phyloP scores from a whole-genome alignment of 2,329 filamentous ascomycete genomes.

The Microcyclospora tardicrescens region DNA sequence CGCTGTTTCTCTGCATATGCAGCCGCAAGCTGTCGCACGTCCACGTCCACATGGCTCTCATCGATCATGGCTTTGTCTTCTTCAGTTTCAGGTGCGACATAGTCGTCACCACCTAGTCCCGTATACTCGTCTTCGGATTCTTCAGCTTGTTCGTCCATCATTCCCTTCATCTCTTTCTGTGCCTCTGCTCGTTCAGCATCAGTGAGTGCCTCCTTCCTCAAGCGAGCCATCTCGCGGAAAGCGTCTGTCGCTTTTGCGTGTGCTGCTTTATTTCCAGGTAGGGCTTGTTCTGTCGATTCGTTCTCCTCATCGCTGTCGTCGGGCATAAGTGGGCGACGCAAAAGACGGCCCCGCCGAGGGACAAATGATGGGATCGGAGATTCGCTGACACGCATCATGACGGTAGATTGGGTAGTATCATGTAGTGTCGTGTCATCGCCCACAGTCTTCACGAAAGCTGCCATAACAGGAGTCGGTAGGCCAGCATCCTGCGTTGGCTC shows the following conservation, averaged over 20 bases:
- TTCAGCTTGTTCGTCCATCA: conserved; percentile 86
- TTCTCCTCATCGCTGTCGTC: conserved; percentile 30
- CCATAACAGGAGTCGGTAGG: conserved; percentile 10
- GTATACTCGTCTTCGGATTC: conserved; percentile 98
- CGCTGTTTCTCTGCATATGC: conserved; percentile 76
- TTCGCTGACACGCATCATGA: conserved; percentile 20
- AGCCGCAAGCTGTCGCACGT: conserved; percentile 71
- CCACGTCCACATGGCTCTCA: conserved; percentile 58
- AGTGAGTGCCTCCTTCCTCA: conserved; percentile 38
- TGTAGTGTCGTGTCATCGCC: conserved; percentile 10
- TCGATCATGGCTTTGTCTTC: conserved; percentile 84
- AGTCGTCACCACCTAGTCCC: conserved; percentile 81
- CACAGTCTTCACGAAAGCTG: conserved; percentile 6
- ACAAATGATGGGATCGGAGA: conserved; percentile 12
- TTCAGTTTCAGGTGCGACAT: conserved; percentile 59
- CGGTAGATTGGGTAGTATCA: conserved; percentile 19
- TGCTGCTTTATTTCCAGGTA: conserved; percentile 19
- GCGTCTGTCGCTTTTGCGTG: conserved; percentile 36
- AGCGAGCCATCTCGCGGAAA: conserved; percentile 58
- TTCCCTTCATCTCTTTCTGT: conserved; percentile 70
- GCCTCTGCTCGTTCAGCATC: conserved; percentile 35
- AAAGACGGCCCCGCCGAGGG: conserved; percentile 41
- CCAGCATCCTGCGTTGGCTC: conserved; percentile 22
- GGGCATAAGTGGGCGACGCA: conserved; percentile 30
- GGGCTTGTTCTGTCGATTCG: conserved; percentile 8